Evolutionary conservation across 2,329 filamentous ascomycete genomes (phyloP).

Genomic region (Cladosporium sp.): DNA sequence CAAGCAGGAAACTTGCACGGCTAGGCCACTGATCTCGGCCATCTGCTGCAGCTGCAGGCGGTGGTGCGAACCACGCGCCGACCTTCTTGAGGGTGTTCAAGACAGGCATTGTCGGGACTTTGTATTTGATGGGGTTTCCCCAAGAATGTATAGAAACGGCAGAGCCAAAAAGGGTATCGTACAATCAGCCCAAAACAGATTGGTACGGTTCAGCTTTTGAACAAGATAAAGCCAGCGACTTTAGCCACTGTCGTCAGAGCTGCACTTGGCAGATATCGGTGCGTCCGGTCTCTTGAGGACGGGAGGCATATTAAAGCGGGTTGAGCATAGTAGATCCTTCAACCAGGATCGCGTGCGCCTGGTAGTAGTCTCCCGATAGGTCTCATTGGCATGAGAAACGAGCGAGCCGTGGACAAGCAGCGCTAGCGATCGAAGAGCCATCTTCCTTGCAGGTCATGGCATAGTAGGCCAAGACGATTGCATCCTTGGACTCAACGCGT

Average conservation of each 20-base stretch:
- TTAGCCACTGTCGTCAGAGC: constrained; percentile 12
- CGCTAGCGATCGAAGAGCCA: not conserved
- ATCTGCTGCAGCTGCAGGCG: constrained; percentile 28
- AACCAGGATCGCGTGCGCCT: constrained; percentile 2
- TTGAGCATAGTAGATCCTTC: not conserved
- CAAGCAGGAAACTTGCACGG: constrained; percentile 56
- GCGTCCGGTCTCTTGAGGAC: not conserved
- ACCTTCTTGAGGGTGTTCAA: constrained; percentile 18
- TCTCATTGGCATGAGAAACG: not conserved
- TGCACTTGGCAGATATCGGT: constrained; percentile 11
- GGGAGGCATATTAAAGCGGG: constrained; percentile 1
- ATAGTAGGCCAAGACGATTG: constrained; percentile 8
- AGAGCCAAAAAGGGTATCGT: constrained; percentile 9
- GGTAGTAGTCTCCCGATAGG: not conserved
- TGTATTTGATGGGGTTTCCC: not conserved
- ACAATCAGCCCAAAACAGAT: not conserved
- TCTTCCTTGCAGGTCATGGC: constrained; percentile 8
- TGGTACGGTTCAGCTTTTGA: not conserved
- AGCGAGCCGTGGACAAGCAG: constrained; percentile 1
- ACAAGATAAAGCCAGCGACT: not conserved
- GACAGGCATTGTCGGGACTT: not conserved
- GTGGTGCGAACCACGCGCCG: constrained; percentile 37
- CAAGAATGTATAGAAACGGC: not conserved
- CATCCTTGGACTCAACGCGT: not conserved
- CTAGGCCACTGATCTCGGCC: constrained; percentile 58